Conservation (phyloP, 2,329 filamentous ascomycete genomes). For the Fusarium odoratissimum region DNA sequence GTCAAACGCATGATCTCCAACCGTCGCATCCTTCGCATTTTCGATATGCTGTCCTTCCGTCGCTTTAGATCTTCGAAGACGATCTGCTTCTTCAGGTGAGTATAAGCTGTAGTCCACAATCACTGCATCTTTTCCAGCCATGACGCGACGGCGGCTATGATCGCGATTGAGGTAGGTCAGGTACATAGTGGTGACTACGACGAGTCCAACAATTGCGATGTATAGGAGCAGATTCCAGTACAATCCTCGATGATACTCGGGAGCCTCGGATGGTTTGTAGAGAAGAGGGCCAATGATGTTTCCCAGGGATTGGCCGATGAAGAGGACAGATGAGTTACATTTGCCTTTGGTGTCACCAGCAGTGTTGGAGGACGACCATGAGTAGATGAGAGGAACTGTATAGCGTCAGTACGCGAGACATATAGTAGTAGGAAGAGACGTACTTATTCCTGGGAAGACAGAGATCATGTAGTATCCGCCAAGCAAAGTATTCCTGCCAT, state of each 20-base stretch:
- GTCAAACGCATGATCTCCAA: constrained; percentile 23
- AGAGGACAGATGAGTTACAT: constrained; percentile 69
- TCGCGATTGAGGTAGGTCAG: constrained; percentile 63
- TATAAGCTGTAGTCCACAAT: constrained; percentile 59
- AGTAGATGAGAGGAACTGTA: constrained; percentile 64
- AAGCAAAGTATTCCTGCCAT: constrained; percentile 56
- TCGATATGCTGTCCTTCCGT: constrained; percentile 1
- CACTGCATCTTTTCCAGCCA: constrained; percentile 66
- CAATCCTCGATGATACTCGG: constrained; percentile 58
- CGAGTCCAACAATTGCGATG: constrained; percentile 63
- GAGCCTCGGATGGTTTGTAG: constrained; percentile 47
- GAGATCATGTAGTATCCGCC: constrained; percentile 70
- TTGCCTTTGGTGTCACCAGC: constrained; percentile 76
- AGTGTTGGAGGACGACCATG: constrained; percentile 68
- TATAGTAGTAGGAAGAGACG: rapidly evolving
- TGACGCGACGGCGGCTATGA: constrained; percentile 63
- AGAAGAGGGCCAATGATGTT: constrained; percentile 67
- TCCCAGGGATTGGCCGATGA: constrained; percentile 70
- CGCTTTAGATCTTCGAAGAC: constrained; percentile 44
- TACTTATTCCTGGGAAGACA: constrained; percentile 62
- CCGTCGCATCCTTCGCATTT: not conserved
- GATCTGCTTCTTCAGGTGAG: constrained; percentile 51
- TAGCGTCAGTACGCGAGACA: rapidly evolving
- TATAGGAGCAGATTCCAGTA: constrained; percentile 69
- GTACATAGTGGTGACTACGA: not conserved